A percentile compares a stretch with the other conserved stretches of the same genome.
These are phyloP conservation scores for Lyophyllum atratum DNA, from an alignment of 768 basidiomycete genomes.

Conservation along the genomic window DNA sequence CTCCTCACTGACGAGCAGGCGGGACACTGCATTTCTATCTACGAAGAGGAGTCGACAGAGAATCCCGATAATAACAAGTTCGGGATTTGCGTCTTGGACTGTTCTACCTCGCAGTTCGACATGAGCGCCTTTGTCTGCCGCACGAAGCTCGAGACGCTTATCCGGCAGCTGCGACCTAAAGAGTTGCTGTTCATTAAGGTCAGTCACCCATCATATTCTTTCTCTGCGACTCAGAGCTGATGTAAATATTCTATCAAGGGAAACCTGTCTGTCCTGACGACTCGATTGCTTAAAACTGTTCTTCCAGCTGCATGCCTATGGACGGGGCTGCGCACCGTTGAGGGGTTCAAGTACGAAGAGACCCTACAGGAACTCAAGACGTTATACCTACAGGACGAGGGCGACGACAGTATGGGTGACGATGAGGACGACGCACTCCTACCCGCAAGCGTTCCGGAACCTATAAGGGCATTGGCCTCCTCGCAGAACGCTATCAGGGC, in stretches of 20 bases:
- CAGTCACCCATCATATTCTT: slow-evolving; percentile 1
- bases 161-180: slow-evolving; percentile 89
- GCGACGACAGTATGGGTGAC: slow-evolving; percentile 41
- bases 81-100: slow-evolving; percentile 91
- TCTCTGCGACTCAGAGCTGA: background rate
- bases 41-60: slow-evolving; percentile 55
- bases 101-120: slow-evolving; percentile 94
- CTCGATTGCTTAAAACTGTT: slow-evolving; percentile 77
- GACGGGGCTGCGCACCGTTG: slow-evolving; percentile 81
- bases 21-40: slow-evolving; percentile 91
- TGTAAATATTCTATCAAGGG: slow-evolving; percentile 51
- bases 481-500: slow-evolving; percentile 76
- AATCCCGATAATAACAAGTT: slow-evolving; percentile 57
- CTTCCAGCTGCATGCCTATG: slow-evolving; percentile 83
- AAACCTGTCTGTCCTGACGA: slow-evolving; percentile 81
- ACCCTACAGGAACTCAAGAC: slow-evolving; percentile 68
- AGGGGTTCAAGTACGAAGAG: slow-evolving; percentile 78
- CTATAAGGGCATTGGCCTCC: slow-evolving; percentile 72
- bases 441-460: slow-evolving; percentile 57
- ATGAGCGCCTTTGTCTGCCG: slow-evolving; percentile 85
- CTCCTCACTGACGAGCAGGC: slow-evolving; percentile 92
- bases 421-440: slow-evolving; percentile 44
- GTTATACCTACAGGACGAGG: slow-evolving; percentile 57
- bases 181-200: slow-evolving; percentile 93
- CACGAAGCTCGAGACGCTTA: slow-evolving; percentile 90